These are phyloP conservation scores for Pezicula radicicola DNA, from an alignment of 2,329 filamentous ascomycete species.

Conservation along the genomic window DNA sequence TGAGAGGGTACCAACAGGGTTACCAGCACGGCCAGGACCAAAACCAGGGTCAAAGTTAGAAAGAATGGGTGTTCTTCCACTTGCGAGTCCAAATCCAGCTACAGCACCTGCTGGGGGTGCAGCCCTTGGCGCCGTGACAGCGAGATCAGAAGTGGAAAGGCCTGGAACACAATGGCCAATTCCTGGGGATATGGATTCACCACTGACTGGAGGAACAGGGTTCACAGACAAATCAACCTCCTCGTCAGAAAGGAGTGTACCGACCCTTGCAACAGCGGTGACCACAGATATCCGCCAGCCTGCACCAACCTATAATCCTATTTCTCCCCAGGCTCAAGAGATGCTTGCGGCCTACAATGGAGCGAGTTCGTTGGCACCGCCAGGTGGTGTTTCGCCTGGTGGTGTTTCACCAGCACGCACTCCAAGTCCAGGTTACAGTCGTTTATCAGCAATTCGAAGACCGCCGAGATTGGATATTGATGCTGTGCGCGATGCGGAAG, in stretches of 20 bases:
- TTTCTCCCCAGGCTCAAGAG: constrained; percentile 37
- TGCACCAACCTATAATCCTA: constrained; percentile 14
- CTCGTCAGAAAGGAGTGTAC: constrained; percentile 20
- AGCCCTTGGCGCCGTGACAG: neutral
- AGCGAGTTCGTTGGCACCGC: constrained; percentile 28
- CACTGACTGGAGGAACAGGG: constrained; percentile 23
- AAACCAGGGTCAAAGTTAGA: constrained; percentile 38
- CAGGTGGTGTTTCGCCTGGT: constrained; percentile 2
- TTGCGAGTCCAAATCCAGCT: neutral
- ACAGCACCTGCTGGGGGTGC: neutral
- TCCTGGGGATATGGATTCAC: constrained; percentile 17
- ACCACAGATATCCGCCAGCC: constrained; percentile 10
- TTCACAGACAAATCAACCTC: constrained; percentile 23
- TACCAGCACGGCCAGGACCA: constrained; percentile 21
- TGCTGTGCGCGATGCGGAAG: constrained; percentile 76
- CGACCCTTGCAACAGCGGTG: constrained; percentile 13
- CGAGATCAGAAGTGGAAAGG: neutral
- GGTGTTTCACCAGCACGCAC: constrained; percentile 9
- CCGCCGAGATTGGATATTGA: constrained; percentile 81
- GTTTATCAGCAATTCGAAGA: constrained; percentile 52
- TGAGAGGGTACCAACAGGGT: constrained; percentile 11
- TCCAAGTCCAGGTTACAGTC: constrained; percentile 31
- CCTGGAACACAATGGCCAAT: constrained; percentile 18
- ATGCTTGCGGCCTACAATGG: constrained; percentile 50
- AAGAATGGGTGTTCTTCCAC: constrained; percentile 16